Percentiles rank a stretch among this genome's conserved stretches.
These are phyloP conservation scores for Fusarium sp. DNA, from an alignment of 2,329 filamentous ascomycete genomes.

Conservation along the genomic window DNA sequence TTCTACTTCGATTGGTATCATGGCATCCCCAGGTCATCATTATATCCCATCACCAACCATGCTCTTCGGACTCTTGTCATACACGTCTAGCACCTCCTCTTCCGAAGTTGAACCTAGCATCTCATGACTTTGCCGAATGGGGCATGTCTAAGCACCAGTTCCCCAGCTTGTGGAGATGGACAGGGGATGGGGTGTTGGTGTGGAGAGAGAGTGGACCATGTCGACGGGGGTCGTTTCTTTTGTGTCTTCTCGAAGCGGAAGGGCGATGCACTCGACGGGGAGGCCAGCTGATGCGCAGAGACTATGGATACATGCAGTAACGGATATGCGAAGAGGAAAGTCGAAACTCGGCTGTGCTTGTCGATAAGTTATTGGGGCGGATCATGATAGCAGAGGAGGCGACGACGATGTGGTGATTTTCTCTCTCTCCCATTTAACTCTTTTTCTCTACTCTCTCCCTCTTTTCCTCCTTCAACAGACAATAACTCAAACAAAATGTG, in stretches of 20 bases:
- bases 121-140: background rate
- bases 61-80: background rate
- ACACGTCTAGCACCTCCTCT: background rate
- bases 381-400: conserved; percentile 12
- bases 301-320: background rate
- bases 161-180: background rate
- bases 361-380: conserved; percentile 3
- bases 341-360: background rate
- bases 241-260: conserved; percentile 24
- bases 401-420: background rate
- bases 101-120: conserved; percentile 26
- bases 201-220: background rate
- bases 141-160: conserved; percentile 7
- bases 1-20: conserved; percentile 1
- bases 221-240: background rate
- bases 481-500: conserved; percentile 29
- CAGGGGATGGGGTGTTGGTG: background rate
- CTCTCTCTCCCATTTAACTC: background rate
- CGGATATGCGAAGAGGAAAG: background rate
- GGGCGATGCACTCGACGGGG: conserved; percentile 20
- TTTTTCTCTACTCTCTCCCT: background rate
- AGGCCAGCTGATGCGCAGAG: conserved; percentile 31
- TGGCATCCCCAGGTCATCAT: conserved; percentile 15
- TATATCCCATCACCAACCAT: conserved; percentile 18
- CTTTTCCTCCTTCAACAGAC: background rate